Base-by-base conservation (phyloP, 2,329 filamentous ascomycete genomes). In the Pseudocercospora cruenta region DNA sequence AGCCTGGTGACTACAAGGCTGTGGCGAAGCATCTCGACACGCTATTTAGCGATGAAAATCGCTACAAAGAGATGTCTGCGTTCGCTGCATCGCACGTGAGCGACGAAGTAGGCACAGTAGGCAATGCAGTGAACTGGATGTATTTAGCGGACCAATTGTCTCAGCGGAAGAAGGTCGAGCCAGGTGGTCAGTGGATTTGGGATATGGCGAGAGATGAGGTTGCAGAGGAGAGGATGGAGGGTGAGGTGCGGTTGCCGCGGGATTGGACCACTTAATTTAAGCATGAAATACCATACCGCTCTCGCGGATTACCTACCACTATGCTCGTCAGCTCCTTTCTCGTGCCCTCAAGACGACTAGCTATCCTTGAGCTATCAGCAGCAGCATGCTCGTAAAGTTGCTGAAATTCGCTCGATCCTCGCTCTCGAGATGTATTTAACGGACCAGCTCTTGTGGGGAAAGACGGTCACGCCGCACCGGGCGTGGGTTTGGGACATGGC, bases 21-120 rank as follows among this genome's bases (percentile, higher is more conserved):
- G 91, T 94, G 14, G 92, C 91, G 0, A 79, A 83, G 54, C 85
- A 92, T 71, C 80, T 94, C 31, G 81, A 88, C 68, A 79, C 88
- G 1, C 82, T 94, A 2, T 92, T 90, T 78, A 88, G 84, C 0
- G 83, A 94, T 70, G 75, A 86, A 2, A 83, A 84, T 10, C 79
- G 91, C 16, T 91, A 92, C 76, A 75, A 82, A 54, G 81, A 81
- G 53, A 74, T 75, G 73, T 71, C 69, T 26, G 55, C 66, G 28
- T 74, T 70, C 69, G 91, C 91, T 0, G 80, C 80, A 43, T 82
- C 78, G 0, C 87, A 90, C 66, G 90, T 95, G 14, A 92, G 89
- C 67, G 92, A 95, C 74, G 92, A 95, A 76, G 91, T 94, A 0
- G 87, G 90, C 67, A 95, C 92, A 0, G 90, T 93, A 0, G 92